These are phyloP conservation scores for Macrolepiota fuliginosa DNA, from an alignment of 768 basidiomycete genomes.

Conservation along the genomic window DNA sequence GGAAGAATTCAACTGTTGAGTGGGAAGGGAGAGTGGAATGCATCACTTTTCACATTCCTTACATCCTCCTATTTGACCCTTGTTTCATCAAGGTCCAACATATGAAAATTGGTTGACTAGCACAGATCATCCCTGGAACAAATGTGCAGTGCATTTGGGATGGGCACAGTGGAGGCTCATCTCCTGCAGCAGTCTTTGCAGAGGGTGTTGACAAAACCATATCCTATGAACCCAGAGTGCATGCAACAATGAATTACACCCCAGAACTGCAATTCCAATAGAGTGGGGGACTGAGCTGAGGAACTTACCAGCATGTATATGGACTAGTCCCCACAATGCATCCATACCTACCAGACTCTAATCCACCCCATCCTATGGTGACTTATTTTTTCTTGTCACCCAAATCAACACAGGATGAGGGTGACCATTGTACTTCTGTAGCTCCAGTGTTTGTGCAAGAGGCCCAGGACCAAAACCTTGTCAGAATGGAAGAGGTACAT, in stretches of 20 bases:
- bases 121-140: constrained; percentile 78
- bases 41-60: constrained; percentile 87
- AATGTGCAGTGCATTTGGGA: constrained; percentile 91
- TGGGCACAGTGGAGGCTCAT: constrained; percentile 59
- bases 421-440: no score
- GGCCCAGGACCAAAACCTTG: no score
- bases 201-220: constrained; percentile 45
- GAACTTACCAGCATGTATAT: constrained; percentile 69
- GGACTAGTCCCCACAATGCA: constrained; percentile 78
- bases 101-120: constrained; percentile 73
- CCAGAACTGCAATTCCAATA: constrained; percentile 37
- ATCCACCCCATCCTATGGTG: constrained; percentile 51
- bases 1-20: constrained; percentile 73
- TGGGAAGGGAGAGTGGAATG: constrained; percentile 93
- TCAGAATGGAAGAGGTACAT: no score
- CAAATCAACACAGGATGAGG: no score
- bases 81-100: constrained; percentile 92
- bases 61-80: constrained; percentile 82
- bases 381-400: no score
- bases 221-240: constrained; percentile 79
- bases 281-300: constrained; percentile 38
- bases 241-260: constrained; percentile 75
- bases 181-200: constrained; percentile 61
- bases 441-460: no score
- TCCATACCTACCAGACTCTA: constrained; percentile 60